phyloP scores from a whole-genome alignment of 2,329 filamentous ascomycete genomes.

The Teratosphaeriaceae sp. region DNA sequence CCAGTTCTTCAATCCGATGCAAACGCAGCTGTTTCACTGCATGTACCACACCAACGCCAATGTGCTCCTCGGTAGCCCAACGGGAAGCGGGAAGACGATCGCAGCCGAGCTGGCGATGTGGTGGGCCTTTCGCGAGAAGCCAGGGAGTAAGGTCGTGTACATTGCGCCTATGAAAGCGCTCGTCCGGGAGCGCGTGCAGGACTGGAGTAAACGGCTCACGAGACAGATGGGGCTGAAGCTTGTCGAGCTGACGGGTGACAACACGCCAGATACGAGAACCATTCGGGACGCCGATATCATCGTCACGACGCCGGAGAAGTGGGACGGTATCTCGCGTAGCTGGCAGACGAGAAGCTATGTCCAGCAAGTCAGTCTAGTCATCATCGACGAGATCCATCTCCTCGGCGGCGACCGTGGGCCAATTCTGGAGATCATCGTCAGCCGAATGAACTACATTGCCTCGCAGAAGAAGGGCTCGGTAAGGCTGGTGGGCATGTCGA shows the following conservation, averaged over 20 bases:
- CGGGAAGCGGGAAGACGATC: constrained; percentile 95
- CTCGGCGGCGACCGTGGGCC: constrained; percentile 95
- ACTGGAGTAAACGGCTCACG: constrained; percentile 81
- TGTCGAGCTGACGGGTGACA: constrained; percentile 95
- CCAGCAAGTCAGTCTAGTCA: constrained; percentile 87
- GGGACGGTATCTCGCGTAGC: constrained; percentile 97
- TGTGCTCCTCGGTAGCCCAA: constrained; percentile 89
- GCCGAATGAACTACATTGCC: constrained; percentile 96
- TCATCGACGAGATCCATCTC: constrained; percentile 97
- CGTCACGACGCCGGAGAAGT: constrained; percentile 98
- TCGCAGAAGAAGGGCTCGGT: constrained; percentile 87
- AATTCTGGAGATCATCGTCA: constrained; percentile 94
- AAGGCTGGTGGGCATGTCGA: constrained; percentile 95
- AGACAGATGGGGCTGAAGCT: constrained; percentile 78
- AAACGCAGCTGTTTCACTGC: constrained; percentile 96
- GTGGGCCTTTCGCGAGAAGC: constrained; percentile 95
- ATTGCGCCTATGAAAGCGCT: constrained; percentile 99
- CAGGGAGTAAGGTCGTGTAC: constrained; percentile 95
- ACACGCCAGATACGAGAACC: constrained; percentile 91
- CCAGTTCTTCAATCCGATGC: constrained; percentile 98
- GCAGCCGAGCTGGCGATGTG: constrained; percentile 97
- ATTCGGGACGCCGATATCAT: constrained; percentile 97
- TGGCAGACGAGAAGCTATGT: constrained; percentile 99
- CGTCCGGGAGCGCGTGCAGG: constrained; percentile 90
- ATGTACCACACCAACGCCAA: constrained; percentile 90